These are phyloP conservation scores for Suillus occidentalis DNA, from an alignment of 768 basidiomycete species.

Conservation along the genomic window DNA sequence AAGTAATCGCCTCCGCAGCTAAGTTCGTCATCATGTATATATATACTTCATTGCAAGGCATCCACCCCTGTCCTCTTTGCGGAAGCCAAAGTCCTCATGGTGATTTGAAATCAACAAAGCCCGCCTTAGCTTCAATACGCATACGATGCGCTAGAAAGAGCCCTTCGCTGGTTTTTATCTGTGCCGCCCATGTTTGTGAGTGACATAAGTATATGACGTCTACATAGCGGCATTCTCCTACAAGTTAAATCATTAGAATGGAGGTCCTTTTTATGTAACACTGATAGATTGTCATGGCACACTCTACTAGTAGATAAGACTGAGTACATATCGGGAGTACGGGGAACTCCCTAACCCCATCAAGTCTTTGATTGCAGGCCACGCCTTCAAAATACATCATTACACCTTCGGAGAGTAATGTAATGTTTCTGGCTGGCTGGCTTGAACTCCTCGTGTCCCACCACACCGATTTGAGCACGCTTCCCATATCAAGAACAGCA, in stretches of 20 bases:
- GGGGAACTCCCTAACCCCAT: not conserved
- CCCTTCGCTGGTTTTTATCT: not conserved
- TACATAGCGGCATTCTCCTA: not conserved
- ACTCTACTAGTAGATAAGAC: not conserved
- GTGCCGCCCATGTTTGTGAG: not conserved
- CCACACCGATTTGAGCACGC: not conserved
- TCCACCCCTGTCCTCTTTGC: not conserved
- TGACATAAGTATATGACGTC: not conserved
- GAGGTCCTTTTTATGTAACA: not conserved
- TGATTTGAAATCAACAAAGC: not conserved
- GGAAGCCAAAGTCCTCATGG: not conserved
- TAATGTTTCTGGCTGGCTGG: not conserved
- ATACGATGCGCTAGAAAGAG: not conserved
- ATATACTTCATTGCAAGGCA: not conserved
- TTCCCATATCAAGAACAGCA: not conserved
- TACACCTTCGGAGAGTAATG: not conserved
- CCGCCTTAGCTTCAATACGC: not conserved
- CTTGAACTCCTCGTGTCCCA: not conserved
- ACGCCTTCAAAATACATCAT: not conserved
- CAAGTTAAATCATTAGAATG: not conserved
- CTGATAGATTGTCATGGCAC: not conserved
- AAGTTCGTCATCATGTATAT: not conserved
- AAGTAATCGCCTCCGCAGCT: not conserved
- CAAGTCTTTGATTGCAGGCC: not conserved
- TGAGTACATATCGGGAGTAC: too few species aligned